These are phyloP conservation scores for Nemania diffusa DNA, from an alignment of 2,329 filamentous ascomycete genomes.

Conservation along the genomic window DNA sequence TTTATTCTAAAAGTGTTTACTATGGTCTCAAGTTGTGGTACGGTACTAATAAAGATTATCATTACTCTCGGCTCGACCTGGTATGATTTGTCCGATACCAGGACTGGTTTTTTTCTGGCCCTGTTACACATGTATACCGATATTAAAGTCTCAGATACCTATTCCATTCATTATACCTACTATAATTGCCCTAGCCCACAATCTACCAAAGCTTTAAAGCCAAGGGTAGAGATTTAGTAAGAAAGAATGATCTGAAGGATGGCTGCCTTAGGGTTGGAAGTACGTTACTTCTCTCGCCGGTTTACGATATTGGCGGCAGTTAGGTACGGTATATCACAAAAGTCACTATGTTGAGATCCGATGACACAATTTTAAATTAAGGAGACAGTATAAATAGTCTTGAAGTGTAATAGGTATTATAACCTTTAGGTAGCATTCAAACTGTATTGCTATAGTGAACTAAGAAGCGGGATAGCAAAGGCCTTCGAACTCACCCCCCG, in stretches of 20 bases:
- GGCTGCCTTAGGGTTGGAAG: neutral
- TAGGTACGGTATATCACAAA: neutral
- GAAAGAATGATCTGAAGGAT: too few relatives aligned
- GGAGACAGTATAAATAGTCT: neutral
- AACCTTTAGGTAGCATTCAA: conserved; percentile 11
- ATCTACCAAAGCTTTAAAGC: too few relatives aligned
- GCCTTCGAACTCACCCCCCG: conserved; percentile 11
- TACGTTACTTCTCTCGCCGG: neutral
- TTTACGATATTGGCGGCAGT: too few relatives aligned
- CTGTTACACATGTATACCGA: neutral
- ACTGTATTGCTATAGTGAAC: conserved; percentile 28
- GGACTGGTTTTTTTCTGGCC: neutral
- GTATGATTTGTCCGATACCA: neutral
- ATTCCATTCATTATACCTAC: too few relatives aligned
- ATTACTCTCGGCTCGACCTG: neutral
- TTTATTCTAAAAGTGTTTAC: too few relatives aligned
- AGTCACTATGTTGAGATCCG: neutral
- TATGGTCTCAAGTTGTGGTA: too few relatives aligned
- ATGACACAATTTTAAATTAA: neutral
- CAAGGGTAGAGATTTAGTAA: too few relatives aligned
- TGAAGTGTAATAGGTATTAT: conserved; percentile 6
- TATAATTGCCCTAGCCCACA: too few relatives aligned
- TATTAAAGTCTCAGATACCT: neutral
- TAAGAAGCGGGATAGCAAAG: conserved; percentile 7
- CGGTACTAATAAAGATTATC: neutral